Evolutionary conservation across 768 basidiomycete genomes (phyloP).

Genomic region (Tricholoma sp.): DNA sequence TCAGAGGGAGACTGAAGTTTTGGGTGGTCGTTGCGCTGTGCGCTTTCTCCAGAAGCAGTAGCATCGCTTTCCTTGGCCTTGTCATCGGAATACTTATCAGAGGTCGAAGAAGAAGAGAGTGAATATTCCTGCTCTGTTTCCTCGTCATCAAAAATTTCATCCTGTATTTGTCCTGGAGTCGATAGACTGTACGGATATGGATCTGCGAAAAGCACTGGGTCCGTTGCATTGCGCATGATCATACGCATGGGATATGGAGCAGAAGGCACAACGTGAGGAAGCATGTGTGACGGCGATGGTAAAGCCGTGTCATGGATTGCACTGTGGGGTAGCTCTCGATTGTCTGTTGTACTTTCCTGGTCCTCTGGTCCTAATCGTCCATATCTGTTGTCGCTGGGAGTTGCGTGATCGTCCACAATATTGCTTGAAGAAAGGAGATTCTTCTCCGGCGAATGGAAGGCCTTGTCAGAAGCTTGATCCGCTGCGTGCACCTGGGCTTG

Average conservation of each 20-base stretch:
- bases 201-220: constrained; percentile 32
- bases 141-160: constrained; percentile 20
- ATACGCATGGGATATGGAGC: constrained; percentile 3
- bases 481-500: neutral
- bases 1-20: neutral
- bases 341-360: neutral
- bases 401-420: neutral
- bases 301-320: neutral
- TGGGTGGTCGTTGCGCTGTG: neutral
- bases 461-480: neutral
- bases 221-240: constrained; percentile 18
- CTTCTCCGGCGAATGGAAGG: neutral
- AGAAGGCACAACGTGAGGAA: constrained; percentile 1
- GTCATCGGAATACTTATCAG: constrained; percentile 18
- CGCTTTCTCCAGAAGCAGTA: neutral
- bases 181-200: constrained; percentile 47
- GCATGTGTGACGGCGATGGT: neutral
- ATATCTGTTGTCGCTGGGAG: neutral
- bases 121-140: constrained; percentile 22
- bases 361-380: neutral
- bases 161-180: constrained; percentile 22
- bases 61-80: constrained; percentile 1
- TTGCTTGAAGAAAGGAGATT: neutral
- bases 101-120: constrained; percentile 24
- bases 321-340: neutral